Conservation (phyloP, 225 moss, liverwort and hornwort genomes). For the Anthoceros angustus region DNA sequence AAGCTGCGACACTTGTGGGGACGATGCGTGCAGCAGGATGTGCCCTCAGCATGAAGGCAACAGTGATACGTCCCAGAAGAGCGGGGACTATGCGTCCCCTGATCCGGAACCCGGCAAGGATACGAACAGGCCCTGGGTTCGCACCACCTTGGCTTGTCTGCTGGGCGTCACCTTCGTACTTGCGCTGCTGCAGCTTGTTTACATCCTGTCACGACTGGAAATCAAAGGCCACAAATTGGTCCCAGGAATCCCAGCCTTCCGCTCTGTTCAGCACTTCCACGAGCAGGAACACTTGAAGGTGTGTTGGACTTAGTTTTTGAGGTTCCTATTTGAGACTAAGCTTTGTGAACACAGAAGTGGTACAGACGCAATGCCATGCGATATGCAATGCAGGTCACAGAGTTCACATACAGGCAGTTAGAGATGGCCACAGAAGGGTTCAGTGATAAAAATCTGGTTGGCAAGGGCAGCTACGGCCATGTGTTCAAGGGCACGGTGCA, state of each 20-base stretch:
- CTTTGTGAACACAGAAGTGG: too few species aligned
- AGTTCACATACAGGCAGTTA: slow-evolving; percentile 7
- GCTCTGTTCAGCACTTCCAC: background rate
- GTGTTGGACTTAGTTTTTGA: background rate
- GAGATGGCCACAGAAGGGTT: slow-evolving; percentile 5
- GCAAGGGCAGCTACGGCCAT: slow-evolving; percentile 6
- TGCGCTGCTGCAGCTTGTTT: background rate
- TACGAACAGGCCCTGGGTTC: too few species aligned
- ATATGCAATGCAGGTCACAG: background rate
- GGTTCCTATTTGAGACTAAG: too few species aligned
- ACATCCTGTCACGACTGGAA: background rate
- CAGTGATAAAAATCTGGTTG: background rate
- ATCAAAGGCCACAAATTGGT: background rate
- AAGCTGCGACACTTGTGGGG: too few species aligned
- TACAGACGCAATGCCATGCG: too few species aligned
- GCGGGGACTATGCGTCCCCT: too few species aligned
- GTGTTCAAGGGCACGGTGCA: slow-evolving; percentile 5
- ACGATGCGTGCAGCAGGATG: too few species aligned
- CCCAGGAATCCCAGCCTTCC: background rate
- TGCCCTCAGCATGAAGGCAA: too few species aligned
- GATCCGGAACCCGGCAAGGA: too few species aligned
- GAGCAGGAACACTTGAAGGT: background rate
- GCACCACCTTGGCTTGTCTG: too few species aligned
- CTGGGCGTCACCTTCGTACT: too few species aligned
- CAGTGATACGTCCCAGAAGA: too few species aligned